Percentiles rank a stretch among this genome's conserved stretches.
Conservation (phyloP, 2,329 filamentous ascomycete species). For the Ceratocystis albifundus region DNA sequence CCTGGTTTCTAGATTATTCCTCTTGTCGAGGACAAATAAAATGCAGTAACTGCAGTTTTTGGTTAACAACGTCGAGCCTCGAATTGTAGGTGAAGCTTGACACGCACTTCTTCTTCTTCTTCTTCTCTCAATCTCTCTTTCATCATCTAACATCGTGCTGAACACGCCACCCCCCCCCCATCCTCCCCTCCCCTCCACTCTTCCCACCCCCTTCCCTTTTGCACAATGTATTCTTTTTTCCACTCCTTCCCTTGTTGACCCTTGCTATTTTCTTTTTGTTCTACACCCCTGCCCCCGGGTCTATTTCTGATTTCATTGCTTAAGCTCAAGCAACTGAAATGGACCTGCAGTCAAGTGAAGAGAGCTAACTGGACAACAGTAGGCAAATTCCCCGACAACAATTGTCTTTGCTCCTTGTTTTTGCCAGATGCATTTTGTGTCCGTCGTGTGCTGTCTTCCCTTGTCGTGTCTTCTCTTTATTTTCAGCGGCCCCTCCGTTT, state of each 20-base stretch:
- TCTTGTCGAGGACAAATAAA: neutral
- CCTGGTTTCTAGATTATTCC: neutral
- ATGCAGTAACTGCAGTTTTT: neutral
- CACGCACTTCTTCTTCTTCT: too few relatives aligned
- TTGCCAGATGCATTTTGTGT: slow-evolving; percentile 3
- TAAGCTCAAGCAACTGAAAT: slow-evolving; percentile 2
- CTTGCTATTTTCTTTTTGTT: neutral
- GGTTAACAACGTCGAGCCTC: neutral
- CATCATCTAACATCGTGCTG: neutral
- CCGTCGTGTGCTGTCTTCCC: neutral
- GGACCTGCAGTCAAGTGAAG: neutral
- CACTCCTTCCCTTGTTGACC: slow-evolving; percentile 11
- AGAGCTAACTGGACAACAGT: neutral
- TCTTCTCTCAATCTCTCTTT: neutral
- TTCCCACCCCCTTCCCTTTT: neutral
- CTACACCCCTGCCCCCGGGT: neutral
- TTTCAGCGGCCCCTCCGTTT: slow-evolving; percentile 20
- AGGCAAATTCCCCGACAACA: slow-evolving; percentile 10
- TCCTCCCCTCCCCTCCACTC: too few relatives aligned
- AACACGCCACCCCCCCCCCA: neutral
- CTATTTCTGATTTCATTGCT: neutral
- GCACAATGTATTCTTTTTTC: neutral
- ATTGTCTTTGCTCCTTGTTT: slow-evolving; percentile 6
- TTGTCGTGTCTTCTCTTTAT: slow-evolving; percentile 9
- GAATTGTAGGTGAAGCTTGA: neutral